Evolutionary conservation across 176 grass and related monocot species (phyloP).

Genomic region (Metroxylon sagu): DNA sequence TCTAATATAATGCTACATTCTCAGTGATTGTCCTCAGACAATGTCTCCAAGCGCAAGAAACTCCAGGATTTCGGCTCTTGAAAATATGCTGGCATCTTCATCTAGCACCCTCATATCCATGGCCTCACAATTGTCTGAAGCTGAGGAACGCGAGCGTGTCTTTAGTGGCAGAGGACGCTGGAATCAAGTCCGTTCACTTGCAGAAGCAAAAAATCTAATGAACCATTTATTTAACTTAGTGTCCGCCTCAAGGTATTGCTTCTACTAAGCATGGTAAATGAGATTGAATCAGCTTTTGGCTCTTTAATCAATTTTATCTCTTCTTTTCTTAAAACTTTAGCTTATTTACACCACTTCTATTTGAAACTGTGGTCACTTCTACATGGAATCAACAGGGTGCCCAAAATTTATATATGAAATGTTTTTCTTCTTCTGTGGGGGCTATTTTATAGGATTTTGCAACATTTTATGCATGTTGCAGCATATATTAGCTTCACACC

Average conservation of each 20-base stretch:
- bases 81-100: constrained; percentile 82
- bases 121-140: constrained; percentile 87
- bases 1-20: background rate
- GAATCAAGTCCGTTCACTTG: constrained; percentile 73
- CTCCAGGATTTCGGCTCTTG: constrained; percentile 87
- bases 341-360: too few species aligned
- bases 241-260: constrained; percentile 60
- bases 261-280: too few species aligned
- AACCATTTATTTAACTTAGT: constrained; percentile 73
- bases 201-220: constrained; percentile 76
- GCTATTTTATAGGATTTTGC: too few species aligned
- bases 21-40: constrained; percentile 58
- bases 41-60: constrained; percentile 96
- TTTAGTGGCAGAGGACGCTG: constrained; percentile 73
- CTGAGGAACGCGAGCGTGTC: constrained; percentile 67
- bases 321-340: too few species aligned
- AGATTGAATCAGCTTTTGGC: too few species aligned
- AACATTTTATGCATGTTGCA: too few species aligned
- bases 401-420: too few species aligned
- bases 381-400: too few species aligned
- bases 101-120: constrained; percentile 76
- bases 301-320: too few species aligned
- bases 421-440: too few species aligned
- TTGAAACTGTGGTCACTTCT: too few species aligned
- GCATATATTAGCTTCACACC: too few species aligned